Percentiles rank a stretch among this genome's conserved stretches.
These are phyloP conservation scores for Phylloporus sp. DNA, from an alignment of 768 basidiomycete species.

Conservation along the genomic window DNA sequence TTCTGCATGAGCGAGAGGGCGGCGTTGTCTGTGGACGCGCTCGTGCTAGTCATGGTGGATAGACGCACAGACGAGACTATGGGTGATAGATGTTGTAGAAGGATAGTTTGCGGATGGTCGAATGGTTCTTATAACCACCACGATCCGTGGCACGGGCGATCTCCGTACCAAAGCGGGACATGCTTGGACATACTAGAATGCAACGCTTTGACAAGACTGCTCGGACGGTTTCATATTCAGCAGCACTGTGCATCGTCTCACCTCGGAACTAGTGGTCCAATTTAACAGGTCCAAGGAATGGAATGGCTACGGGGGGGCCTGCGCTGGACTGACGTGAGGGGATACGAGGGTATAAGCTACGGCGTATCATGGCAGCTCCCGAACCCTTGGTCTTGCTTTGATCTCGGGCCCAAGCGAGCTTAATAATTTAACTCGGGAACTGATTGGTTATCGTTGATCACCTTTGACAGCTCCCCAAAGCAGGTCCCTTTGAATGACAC, in stretches of 20 bases:
- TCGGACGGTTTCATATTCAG: conserved; percentile 8
- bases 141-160: neutral
- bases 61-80: neutral
- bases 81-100: neutral
- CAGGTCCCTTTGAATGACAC: neutral
- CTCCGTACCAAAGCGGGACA: conserved; percentile 14
- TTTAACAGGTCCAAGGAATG: conserved; percentile 1
- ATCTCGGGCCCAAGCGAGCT: conserved; percentile 7
- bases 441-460: neutral
- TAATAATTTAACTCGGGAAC: neutral
- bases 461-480: neutral
- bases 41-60: conserved; percentile 6
- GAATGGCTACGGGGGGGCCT: neutral
- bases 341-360: neutral
- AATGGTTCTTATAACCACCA: conserved; percentile 12
- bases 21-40: neutral
- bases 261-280: conserved; percentile 6
- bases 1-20: conserved; percentile 9
- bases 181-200: conserved; percentile 11
- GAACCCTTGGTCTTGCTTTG: conserved; percentile 18
- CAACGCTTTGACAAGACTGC: conserved; percentile 11
- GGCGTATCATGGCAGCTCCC: conserved; percentile 9
- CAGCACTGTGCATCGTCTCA: conserved; percentile 4
- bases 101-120: neutral
- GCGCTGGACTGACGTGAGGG: neutral